A percentile compares a stretch with the other conserved stretches of the same genome.
These are phyloP conservation scores for Fusarium sp. DNA, from an alignment of 2,329 filamentous ascomycete genomes.

Conservation along the genomic window DNA sequence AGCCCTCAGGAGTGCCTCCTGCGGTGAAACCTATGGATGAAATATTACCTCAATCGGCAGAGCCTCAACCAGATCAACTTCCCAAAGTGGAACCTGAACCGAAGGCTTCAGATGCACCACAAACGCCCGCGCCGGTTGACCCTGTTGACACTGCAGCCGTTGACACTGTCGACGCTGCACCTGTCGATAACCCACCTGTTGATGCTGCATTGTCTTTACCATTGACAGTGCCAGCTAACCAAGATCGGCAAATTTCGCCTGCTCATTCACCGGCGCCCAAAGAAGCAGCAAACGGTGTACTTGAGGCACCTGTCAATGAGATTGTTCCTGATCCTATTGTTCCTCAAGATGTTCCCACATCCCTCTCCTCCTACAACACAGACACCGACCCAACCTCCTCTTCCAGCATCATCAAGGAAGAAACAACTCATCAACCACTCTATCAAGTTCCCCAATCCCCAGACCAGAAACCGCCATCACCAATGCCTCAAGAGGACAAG, in stretches of 20 bases:
- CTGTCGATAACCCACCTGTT: not conserved
- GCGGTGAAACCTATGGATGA: constrained; percentile 30
- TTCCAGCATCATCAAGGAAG: constrained; percentile 22
- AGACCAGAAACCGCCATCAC: constrained; percentile 14
- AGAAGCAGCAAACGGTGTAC: constrained; percentile 20
- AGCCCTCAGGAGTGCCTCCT: constrained; percentile 15
- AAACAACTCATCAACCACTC: constrained; percentile 17
- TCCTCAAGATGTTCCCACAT: constrained; percentile 9
- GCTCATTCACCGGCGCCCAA: constrained; percentile 14
- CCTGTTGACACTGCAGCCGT: not conserved
- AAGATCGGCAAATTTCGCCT: constrained; percentile 19
- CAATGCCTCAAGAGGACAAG: constrained; percentile 26
- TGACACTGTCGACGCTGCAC: not conserved
- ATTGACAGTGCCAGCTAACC: not conserved
- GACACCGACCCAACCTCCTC: not conserved
- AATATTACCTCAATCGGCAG: constrained; percentile 28
- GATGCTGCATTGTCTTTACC: constrained; percentile 1
- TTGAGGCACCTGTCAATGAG: constrained; percentile 5
- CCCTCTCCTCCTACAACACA: constrained; percentile 9
- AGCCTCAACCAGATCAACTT: constrained; percentile 29
- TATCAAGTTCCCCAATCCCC: not conserved
- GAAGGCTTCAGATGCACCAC: constrained; percentile 18
- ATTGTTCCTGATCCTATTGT: constrained; percentile 8
- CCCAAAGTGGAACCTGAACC: constrained; percentile 36
- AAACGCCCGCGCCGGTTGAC: constrained; percentile 6